A percentile compares a stretch with the other conserved stretches of the same genome.
Evolutionary conservation across 257 asterid species (phyloP).

Genomic region (Solanum sparsipilum): DNA sequence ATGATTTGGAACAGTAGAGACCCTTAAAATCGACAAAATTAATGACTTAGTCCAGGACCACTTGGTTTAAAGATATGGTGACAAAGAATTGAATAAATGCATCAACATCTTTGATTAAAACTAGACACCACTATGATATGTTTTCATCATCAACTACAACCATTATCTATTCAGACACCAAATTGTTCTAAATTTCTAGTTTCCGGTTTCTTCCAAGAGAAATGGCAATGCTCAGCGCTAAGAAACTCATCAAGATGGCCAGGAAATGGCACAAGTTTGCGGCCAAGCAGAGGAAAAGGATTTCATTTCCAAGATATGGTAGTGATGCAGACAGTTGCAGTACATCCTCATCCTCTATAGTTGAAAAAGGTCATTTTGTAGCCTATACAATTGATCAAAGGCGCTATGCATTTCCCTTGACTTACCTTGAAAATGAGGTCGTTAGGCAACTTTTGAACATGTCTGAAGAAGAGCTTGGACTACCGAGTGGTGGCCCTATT

Average conservation of each 20-base stretch:
- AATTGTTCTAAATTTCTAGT: too few relatives aligned
- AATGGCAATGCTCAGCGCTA: neutral
- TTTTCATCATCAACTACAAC: too few relatives aligned
- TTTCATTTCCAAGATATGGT: neutral
- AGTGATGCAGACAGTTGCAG: too few relatives aligned
- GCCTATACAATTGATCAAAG: constrained; percentile 16
- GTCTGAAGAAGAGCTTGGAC: neutral
- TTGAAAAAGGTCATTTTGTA: too few relatives aligned
- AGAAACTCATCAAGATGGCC: neutral
- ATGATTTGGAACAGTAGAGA: too few relatives aligned
- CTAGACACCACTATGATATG: neutral
- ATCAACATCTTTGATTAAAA: neutral
- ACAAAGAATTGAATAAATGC: neutral
- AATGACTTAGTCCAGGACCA: neutral
- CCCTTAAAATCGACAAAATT: too few relatives aligned
- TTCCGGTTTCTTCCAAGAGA: too few relatives aligned
- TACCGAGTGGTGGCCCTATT: neutral
- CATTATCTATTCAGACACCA: too few relatives aligned
- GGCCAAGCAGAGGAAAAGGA: neutral
- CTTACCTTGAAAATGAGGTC: neutral
- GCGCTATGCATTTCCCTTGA: constrained; percentile 17
- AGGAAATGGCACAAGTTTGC: neutral
- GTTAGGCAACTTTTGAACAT: neutral
- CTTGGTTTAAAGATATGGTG: neutral
- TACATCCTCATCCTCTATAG: too few relatives aligned